Conservation (phyloP, 768 basidiomycete genomes). For the Lepiota subincarnata region DNA sequence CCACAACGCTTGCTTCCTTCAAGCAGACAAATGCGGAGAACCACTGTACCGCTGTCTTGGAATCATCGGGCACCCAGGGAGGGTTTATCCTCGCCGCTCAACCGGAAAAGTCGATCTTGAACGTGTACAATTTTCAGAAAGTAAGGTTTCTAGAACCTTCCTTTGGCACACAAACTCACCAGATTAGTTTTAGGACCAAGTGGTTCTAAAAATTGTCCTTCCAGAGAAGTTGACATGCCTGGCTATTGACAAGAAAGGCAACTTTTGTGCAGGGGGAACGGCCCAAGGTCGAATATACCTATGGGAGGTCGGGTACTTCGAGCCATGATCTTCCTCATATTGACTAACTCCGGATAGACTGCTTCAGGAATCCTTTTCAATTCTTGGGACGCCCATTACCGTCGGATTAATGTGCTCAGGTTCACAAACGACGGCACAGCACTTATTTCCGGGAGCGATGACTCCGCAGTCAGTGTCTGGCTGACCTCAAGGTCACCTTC, state of each 20-base stretch:
- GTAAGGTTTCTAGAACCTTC: conserved; percentile 33
- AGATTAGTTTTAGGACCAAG: conserved; percentile 67
- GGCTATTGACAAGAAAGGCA: conserved; percentile 65
- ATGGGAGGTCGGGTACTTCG: conserved; percentile 76
- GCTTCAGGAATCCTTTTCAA: conserved; percentile 91
- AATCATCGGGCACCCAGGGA: conserved; percentile 68
- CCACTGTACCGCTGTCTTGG: conserved; percentile 66
- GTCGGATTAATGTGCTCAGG: conserved; percentile 73
- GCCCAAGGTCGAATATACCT: conserved; percentile 85
- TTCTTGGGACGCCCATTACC: conserved; percentile 95
- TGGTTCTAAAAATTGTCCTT: conserved; percentile 78
- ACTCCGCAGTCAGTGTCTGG: conserved; percentile 89
- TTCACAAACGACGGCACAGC: conserved; percentile 82
- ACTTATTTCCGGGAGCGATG: conserved; percentile 84
- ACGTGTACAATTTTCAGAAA: conserved; percentile 94
- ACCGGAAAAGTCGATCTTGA: conserved; percentile 81
- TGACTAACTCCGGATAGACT: conserved; percentile 42
- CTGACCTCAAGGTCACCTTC: conserved; percentile 71
- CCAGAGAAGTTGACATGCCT: conserved; percentile 88
- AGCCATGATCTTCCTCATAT: neutral
- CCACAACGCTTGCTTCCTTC: conserved; percentile 75
- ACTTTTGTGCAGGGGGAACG: conserved; percentile 85
- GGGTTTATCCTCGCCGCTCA: conserved; percentile 84
- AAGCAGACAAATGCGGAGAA: conserved; percentile 71
- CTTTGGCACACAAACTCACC: conserved; percentile 6